These are phyloP conservation scores for Wickerhamomyces subpelliculosus DNA, from an alignment of 805 yeast genomes.

Conservation along the genomic window DNA sequence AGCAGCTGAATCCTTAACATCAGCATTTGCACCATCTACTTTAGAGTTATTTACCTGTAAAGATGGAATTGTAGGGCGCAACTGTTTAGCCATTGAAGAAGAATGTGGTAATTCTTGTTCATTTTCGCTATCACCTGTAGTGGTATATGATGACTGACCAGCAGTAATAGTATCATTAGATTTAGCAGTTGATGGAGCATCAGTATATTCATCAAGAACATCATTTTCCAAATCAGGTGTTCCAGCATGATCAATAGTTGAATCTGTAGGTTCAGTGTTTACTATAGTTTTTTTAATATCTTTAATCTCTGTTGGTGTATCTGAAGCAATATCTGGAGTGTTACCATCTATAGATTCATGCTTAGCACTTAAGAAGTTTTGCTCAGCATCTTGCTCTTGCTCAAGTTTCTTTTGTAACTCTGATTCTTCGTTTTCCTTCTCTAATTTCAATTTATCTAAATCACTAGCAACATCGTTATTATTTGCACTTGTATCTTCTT, in stretches of 20 bases:
- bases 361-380: background rate
- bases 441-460: conserved; percentile 4
- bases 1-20: background rate
- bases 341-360: background rate
- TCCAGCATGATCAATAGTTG: background rate
- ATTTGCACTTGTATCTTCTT: conserved; percentile 2
- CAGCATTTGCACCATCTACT: conserved; percentile 2
- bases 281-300: background rate
- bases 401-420: conserved; percentile 8
- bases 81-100: conserved; percentile 37
- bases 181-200: conserved; percentile 21
- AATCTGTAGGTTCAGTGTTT: background rate
- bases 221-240: background rate
- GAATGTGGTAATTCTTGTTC: conserved; percentile 9
- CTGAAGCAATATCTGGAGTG: background rate
- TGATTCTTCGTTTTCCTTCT: conserved; percentile 7
- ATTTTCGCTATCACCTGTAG: conserved; percentile 13
- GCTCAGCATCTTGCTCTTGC: background rate
- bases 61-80: conserved; percentile 34
- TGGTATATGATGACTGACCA: conserved; percentile 15
- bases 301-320: background rate
- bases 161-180: conserved; percentile 13
- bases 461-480: background rate
- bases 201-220: conserved; percentile 9
- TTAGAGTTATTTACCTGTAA: conserved; percentile 9